Base-by-base conservation (phyloP, 495 filamentous ascomycete genomes). In the Penicillium riverlandense region DNA sequence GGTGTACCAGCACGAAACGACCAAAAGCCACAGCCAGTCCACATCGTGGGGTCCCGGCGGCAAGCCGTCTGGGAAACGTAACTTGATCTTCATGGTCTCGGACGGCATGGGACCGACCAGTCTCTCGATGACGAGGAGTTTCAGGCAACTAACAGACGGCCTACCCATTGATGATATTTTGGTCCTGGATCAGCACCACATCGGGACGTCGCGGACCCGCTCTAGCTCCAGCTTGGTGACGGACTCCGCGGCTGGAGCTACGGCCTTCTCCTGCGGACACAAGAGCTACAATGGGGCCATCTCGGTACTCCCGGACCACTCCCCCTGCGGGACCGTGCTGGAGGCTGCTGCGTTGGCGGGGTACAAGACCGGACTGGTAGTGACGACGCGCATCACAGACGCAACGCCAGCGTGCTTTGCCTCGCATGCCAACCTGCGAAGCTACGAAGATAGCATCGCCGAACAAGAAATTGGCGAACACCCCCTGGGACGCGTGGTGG, bases 271-370 rank as follows among this genome's bases (percentile, higher is more conserved):
- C 1, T 98, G 92, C 50, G 88, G 82, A 7, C 57, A 70, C 51
- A 98, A 98, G 75, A 92, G 82, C 61, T 98, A 97, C 65, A 98
- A 98, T 59, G 88, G 86, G 11, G 92, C 92, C 41, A 97, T 98
- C 50, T 85, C 89, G 11, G 84, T 94, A 52, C 72, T 91, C 11
- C 90, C 90, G 0, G 82, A 91, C 58, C 80, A 83, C 57, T 77
- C 78, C 3, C 89, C 92, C 1, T 98, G 92, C 57, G 94, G 91
- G 4, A 96, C 89, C 2, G 87, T 98, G 2, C 76, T 98, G 16
- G 92, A 98, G 69, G 92, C 92, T 1, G 92, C 92, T 40, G 90
- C 96, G 65, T 75, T 82, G 56, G 85, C 83, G 1, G 92, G 92
- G 1, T 96, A 96, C 52, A 83, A 82, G 66, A 98, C 92, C 1